Percentiles rank a stretch among this genome's conserved stretches.
These are phyloP conservation scores for Fusarium udum DNA, from an alignment of 2,329 filamentous ascomycete species.

Conservation along the genomic window DNA sequence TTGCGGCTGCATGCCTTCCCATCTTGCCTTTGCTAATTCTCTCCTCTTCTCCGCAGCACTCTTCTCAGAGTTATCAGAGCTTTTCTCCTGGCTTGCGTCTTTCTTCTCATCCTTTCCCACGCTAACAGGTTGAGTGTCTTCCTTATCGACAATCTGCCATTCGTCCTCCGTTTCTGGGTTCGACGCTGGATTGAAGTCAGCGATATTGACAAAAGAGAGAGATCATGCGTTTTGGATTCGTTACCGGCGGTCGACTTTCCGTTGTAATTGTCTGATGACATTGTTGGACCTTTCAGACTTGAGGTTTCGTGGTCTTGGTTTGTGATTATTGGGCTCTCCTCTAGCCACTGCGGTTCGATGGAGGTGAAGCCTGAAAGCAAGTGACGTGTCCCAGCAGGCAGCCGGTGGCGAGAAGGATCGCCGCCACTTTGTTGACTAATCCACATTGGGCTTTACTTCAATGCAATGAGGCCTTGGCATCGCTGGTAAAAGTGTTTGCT, in stretches of 20 bases:
- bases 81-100: accelerated
- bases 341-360: neutral
- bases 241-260: neutral
- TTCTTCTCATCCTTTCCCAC: neutral
- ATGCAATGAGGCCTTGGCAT: neutral
- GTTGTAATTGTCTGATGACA: neutral
- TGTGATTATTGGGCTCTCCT: too few species aligned
- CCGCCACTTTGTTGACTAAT: neutral
- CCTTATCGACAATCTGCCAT: slow-evolving; percentile 12
- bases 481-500: accelerated
- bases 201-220: accelerated
- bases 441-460: neutral
- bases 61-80: neutral
- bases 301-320: accelerated
- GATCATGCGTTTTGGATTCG: neutral
- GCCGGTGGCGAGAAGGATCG: neutral
- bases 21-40: neutral
- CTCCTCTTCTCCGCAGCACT: neutral
- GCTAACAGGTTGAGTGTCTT: neutral
- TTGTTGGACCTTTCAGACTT: neutral
- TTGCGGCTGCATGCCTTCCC: neutral
- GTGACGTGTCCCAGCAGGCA: neutral
- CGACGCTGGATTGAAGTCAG: neutral
- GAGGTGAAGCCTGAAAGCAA: neutral
- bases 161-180: neutral